Evolutionary conservation across 2,329 filamentous ascomycete genomes (phyloP).

Genomic region (Purpureocillium lavendulum): DNA sequence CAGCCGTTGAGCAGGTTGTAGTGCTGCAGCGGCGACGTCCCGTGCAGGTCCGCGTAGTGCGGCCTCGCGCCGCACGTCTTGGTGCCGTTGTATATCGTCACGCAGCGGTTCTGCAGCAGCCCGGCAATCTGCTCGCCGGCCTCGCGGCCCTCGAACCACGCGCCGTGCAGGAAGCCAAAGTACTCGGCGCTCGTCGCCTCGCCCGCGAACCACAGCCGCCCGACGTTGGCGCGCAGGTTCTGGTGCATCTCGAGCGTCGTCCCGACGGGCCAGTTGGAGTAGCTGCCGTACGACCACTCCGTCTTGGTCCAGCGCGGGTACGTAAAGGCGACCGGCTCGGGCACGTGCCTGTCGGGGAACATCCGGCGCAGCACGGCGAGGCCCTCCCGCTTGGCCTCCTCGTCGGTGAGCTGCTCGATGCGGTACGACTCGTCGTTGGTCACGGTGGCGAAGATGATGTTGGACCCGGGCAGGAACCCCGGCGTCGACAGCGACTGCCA

Average conservation of each 20-base stretch:
- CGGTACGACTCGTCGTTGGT: slow-evolving; percentile 46
- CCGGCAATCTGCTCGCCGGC: slow-evolving; percentile 35
- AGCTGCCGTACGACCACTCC: slow-evolving; percentile 47
- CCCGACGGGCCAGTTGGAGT: slow-evolving; percentile 59
- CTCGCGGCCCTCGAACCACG: slow-evolving; percentile 47
- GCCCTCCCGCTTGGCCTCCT: slow-evolving; percentile 46
- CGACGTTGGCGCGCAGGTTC: slow-evolving; percentile 57
- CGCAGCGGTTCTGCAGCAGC: slow-evolving; percentile 10
- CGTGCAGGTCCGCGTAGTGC: slow-evolving; percentile 15
- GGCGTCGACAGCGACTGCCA: slow-evolving; percentile 54
- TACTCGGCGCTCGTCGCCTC: slow-evolving; percentile 55
- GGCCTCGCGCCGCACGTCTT: slow-evolving; percentile 10
- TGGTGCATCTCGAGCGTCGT: slow-evolving; percentile 58
- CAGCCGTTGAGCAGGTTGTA: slow-evolving; percentile 27
- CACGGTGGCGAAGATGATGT: slow-evolving; percentile 59
- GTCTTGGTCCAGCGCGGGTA: slow-evolving; percentile 38
- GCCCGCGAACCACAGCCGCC: slow-evolving; percentile 55
- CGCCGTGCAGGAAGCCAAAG: slow-evolving; percentile 58
- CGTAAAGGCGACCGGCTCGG: slow-evolving; percentile 50
- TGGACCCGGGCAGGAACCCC: slow-evolving; percentile 51
- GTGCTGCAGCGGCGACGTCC: slow-evolving; percentile 23
- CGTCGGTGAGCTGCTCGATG: slow-evolving; percentile 50
- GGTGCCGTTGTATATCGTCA: slow-evolving; percentile 4
- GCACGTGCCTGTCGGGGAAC: slow-evolving; percentile 48
- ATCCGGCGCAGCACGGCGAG: slow-evolving; percentile 51